phyloP scores from a whole-genome alignment of 2,329 filamentous ascomycete species.

The Arthrobotrys iridis region DNA sequence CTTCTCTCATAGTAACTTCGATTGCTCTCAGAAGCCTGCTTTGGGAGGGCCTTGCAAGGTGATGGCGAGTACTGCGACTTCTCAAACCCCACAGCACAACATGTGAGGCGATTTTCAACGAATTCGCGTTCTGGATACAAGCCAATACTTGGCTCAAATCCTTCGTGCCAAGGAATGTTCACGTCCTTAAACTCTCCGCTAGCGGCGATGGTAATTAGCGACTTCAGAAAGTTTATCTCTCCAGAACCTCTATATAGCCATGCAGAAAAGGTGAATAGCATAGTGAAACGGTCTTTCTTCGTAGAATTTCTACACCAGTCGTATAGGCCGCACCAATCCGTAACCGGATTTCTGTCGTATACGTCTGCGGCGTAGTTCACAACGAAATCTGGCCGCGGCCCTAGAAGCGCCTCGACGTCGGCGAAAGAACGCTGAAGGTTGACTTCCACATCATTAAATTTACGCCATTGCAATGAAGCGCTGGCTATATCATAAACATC shows the following conservation, averaged over 20 bases:
- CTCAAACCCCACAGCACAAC: neutral
- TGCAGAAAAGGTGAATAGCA: slow-evolving; percentile 9
- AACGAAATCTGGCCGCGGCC: neutral
- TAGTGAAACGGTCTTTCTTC: neutral
- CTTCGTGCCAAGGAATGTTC: neutral
- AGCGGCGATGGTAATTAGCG: slow-evolving; percentile 1
- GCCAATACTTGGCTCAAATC: slow-evolving; percentile 12
- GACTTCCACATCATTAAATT: neutral
- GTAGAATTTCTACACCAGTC: slow-evolving; percentile 6
- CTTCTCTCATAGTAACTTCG: neutral
- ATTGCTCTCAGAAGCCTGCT: neutral
- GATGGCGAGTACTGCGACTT: neutral
- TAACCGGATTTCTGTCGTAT: neutral
- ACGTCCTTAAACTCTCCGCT: neutral
- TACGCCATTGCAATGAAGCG: neutral
- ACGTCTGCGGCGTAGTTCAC: neutral
- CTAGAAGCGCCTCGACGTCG: neutral
- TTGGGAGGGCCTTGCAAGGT: neutral
- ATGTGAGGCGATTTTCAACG: neutral
- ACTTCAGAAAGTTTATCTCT: slow-evolving; percentile 2
- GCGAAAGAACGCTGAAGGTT: neutral
- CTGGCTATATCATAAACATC: slow-evolving; percentile 18
- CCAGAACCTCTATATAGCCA: neutral
- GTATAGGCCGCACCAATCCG: slow-evolving; percentile 13
- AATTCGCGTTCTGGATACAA: neutral